Evolutionary conservation across 2,329 filamentous ascomycete genomes (phyloP), one percentile per base, ranked within the genome.

Genomic region (Chaetomium sp.): DNA sequence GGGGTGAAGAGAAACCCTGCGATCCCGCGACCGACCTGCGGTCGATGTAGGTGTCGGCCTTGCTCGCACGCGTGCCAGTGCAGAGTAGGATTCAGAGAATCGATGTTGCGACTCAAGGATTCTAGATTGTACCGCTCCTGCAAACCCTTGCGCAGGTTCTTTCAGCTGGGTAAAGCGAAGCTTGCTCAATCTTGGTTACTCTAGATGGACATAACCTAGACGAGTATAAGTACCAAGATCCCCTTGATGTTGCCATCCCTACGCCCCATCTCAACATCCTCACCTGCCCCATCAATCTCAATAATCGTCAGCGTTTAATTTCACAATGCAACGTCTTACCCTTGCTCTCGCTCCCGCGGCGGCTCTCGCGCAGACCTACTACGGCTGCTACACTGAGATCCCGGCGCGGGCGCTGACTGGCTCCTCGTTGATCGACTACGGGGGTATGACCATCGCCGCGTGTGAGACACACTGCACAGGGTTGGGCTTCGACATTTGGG

Each of bases 321-420:
- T 11, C 53, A 59, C 47, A 14, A 62, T 61, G 60, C 47, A 57
- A 38, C 49, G 14, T 36, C 7, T 61, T 2, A 27, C 19, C 19
- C 19, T 27, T 27, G 19, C 19, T 33, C 45, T 58, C 47, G 42
- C 53, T n/a, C 42, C 56, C 38, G 54, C 54, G 40, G 53, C 57
- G 19, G 55, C 49, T 27, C 43, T 59, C 46, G 53, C 53, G 12
- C 57, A 59, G 48, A 58, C 57, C 43, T 57, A 36, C 59, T 62
- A 62, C 49, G 61, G 61, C 38, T 62, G 61, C 59, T 62, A 62
- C 53, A 59, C 57, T 14, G 61, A 62, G 19, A 34, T 50, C 10
- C 53, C 56, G 27, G 33, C 55, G 10, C 59, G 59, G 3, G 59
- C 61, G 14, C 54, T 63, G 10, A 58, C 58, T 6, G 56, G 55